phyloP scores from a whole-genome alignment of 1,284 basidiomycete species.

The Ceratobasidium sp. region DNA sequence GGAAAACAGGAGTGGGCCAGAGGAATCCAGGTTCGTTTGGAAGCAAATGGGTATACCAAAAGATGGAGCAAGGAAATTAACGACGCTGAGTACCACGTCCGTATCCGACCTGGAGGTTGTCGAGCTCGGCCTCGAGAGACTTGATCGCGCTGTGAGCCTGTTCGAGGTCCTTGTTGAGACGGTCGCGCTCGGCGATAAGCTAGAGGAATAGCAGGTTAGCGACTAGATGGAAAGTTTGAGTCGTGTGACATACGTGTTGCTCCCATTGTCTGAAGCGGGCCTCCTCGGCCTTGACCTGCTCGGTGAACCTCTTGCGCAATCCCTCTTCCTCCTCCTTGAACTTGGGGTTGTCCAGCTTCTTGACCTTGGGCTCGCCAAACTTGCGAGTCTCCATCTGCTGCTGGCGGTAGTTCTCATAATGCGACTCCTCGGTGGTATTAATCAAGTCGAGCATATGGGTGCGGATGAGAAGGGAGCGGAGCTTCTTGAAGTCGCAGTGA shows the following conservation, averaged over 20 bases:
- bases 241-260: constrained; percentile 76
- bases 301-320: constrained; percentile 96
- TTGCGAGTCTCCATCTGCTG: constrained; percentile 99
- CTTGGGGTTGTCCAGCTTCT: constrained; percentile 99
- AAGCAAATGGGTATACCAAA: constrained; percentile 15
- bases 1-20: constrained; percentile 5
- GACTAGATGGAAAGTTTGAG: neutral
- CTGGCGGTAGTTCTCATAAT: constrained; percentile 98
- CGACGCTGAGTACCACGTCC: constrained; percentile 71
- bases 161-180: constrained; percentile 97
- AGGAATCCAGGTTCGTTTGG: constrained; percentile 1
- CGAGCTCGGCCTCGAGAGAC: constrained; percentile 85
- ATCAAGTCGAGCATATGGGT: constrained; percentile 99
- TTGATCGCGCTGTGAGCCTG: constrained; percentile 91
- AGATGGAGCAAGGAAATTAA: constrained; percentile 7
- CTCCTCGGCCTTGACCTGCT: constrained; percentile 99
- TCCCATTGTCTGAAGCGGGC: constrained; percentile 99
- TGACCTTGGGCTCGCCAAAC: constrained; percentile 98
- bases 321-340: constrained; percentile 99
- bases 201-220: constrained; percentile 47
- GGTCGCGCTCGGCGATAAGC: constrained; percentile 95
- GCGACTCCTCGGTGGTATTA: constrained; percentile 92
- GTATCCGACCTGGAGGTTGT: constrained; percentile 87
- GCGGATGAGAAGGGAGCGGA: constrained; percentile 93
- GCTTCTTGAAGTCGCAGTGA: constrained; percentile 99